Evolutionary conservation across 305 asterid genomes (phyloP).

Genomic region (Euphrasia arctica): DNA sequence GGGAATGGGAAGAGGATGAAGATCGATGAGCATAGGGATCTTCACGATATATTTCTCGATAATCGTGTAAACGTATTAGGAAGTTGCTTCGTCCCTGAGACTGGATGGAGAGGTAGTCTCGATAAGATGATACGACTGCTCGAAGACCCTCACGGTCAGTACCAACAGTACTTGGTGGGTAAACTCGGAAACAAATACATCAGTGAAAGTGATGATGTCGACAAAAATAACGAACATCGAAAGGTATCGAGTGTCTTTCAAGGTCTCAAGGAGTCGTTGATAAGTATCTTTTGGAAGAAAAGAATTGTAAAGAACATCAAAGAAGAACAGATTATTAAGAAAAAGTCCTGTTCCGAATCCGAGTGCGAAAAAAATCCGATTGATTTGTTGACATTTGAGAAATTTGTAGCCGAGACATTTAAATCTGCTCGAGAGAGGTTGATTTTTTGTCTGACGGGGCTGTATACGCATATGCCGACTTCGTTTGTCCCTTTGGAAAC

Average conservation of each 20-base stretch:
- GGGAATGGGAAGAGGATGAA: conserved; percentile 72
- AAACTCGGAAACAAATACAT: conserved; percentile 16
- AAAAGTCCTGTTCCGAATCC: too few species aligned
- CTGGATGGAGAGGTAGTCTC: conserved; percentile 45
- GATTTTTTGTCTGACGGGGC: conserved; percentile 34
- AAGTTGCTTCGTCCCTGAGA: conserved; percentile 33
- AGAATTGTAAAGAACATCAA: conserved; percentile 32
- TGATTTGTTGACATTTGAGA: conserved; percentile 39
- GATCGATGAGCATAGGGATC: conserved; percentile 51
- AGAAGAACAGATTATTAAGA: conserved; percentile 1
- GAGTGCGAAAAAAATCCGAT: background rate
- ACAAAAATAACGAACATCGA: conserved; percentile 2
- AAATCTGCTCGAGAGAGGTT: conserved; percentile 17
- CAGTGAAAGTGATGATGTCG: conserved; percentile 16
- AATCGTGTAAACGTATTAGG: conserved; percentile 40
- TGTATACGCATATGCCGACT: conserved; percentile 68
- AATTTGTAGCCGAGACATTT: conserved; percentile 39
- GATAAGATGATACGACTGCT: conserved; percentile 45
- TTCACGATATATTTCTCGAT: conserved; percentile 53
- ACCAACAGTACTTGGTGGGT: conserved; percentile 29
- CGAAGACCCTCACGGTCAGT: conserved; percentile 41
- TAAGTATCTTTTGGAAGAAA: conserved; percentile 31
- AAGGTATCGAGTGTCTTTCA: background rate
- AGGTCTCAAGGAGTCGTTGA: background rate
- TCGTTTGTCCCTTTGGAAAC: conserved; percentile 27